phyloP scores from a whole-genome alignment of 345 rosid species.

The Ceriops zippeliana region DNA sequence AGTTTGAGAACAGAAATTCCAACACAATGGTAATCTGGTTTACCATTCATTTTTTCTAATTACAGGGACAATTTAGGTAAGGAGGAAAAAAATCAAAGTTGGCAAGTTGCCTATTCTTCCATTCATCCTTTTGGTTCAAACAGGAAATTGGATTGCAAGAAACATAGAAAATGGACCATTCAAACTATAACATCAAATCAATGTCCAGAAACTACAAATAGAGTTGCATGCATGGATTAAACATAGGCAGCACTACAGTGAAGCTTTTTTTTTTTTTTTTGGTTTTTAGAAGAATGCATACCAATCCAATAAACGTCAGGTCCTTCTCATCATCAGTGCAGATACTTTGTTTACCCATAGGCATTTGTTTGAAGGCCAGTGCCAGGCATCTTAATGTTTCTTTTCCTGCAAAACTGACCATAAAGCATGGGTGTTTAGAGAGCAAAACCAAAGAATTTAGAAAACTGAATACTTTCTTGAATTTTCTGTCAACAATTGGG shows the following conservation, averaged over 20 bases:
- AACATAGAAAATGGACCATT: not conserved
- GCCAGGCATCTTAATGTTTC: slow-evolving; percentile 94
- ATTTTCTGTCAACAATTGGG: not conserved
- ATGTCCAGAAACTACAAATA: not conserved
- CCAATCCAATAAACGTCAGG: slow-evolving; percentile 98
- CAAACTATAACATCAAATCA: not conserved
- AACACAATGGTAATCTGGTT: not conserved
- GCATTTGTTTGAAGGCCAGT: slow-evolving; percentile 79
- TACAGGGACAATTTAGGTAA: too few relatives aligned
- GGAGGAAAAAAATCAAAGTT: too few relatives aligned
- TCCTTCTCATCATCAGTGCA: slow-evolving; percentile 84
- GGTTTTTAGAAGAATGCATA: slow-evolving; percentile 60
- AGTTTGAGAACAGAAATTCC: too few relatives aligned
- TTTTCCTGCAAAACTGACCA: slow-evolving; percentile 86
- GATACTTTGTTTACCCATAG: slow-evolving; percentile 63
- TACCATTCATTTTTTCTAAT: too few relatives aligned
- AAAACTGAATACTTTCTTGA: not conserved
- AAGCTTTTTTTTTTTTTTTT: slow-evolving; percentile 14
- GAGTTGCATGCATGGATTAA: not conserved
- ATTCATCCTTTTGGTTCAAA: not conserved
- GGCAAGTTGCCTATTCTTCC: not conserved
- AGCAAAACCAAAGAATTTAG: not conserved
- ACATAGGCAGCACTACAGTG: not conserved
- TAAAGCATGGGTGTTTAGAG: slow-evolving; percentile 22
- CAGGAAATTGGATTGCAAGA: not conserved